Evolutionary conservation across 108 stramenopile species (phyloP).

Genomic region (Skeletonema marinoi): DNA sequence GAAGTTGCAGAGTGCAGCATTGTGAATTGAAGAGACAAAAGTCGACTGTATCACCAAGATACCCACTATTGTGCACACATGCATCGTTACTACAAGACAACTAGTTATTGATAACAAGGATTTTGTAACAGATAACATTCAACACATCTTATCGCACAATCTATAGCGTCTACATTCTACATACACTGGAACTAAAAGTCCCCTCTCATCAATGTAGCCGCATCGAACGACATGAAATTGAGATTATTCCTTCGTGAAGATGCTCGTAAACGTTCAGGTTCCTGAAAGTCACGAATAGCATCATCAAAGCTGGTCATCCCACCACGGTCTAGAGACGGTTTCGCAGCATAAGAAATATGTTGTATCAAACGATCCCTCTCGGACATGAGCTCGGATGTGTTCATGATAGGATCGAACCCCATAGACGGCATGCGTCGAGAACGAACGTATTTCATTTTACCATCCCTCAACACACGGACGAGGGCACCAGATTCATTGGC

Average conservation of each 20-base stretch:
- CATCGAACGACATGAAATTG: constrained; percentile 48
- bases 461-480: constrained; percentile 45
- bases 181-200: background rate
- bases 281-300: constrained; percentile 13
- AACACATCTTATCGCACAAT: background rate
- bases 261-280: constrained; percentile 3
- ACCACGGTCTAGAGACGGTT: constrained; percentile 2
- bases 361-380: constrained; percentile 40
- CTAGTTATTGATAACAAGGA: background rate
- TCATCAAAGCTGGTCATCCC: constrained; percentile 33
- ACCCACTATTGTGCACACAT: background rate
- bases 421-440: constrained; percentile 44
- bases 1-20: background rate
- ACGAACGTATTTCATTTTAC: constrained; percentile 47
- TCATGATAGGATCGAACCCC: constrained; percentile 54
- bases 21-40: too few relatives aligned
- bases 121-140: background rate
- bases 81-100: background rate
- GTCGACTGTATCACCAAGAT: too few relatives aligned
- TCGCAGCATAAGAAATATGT: constrained; percentile 21
- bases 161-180: background rate
- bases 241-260: constrained; percentile 21
- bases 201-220: constrained; percentile 35
- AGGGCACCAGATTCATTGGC: constrained; percentile 54
- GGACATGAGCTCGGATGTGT: constrained; percentile 20